Conservation (phyloP, 768 basidiomycete species). For the Phlebiopsis flavidoalba region DNA sequence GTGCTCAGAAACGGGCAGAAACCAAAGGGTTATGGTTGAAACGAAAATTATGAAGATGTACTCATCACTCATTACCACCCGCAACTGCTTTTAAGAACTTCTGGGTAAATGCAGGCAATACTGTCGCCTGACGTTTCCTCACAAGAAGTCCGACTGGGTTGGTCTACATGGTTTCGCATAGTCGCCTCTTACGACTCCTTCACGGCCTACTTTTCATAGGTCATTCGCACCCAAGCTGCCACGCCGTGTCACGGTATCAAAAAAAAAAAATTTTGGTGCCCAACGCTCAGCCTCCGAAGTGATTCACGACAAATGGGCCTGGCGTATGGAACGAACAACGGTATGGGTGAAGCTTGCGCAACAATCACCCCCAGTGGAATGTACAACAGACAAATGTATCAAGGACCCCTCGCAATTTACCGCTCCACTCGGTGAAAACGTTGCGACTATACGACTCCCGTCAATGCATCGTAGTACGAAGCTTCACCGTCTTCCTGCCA, state of each 20-base stretch:
- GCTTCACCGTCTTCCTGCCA: not conserved
- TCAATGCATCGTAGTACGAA: conserved; percentile 23
- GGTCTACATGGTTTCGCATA: conserved; percentile 12
- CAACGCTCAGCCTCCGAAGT: not conserved
- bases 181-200: conserved; percentile 5
- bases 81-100: not conserved
- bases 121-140: not conserved
- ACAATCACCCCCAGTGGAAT: conserved; percentile 32
- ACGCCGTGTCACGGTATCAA: conserved; percentile 8
- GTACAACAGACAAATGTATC: conserved; percentile 27
- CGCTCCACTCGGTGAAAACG: conserved; percentile 58
- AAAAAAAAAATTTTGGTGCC: too few species aligned
- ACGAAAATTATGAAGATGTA: not conserved
- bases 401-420: conserved; percentile 48
- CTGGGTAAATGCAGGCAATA: not conserved
- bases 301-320: conserved; percentile 4
- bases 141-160: conserved; percentile 73
- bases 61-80: not conserved
- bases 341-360: conserved; percentile 12
- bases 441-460: conserved; percentile 47
- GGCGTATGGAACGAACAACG: conserved; percentile 13
- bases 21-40: conserved; percentile 45
- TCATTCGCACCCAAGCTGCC: conserved; percentile 16
- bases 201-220: conserved; percentile 8
- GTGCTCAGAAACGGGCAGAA: conserved; percentile 73